A percentile compares a stretch with the other conserved stretches of the same genome.
These are phyloP conservation scores for Naganishia albida DNA, from an alignment of 1,284 basidiomycete species.

Conservation along the genomic window DNA sequence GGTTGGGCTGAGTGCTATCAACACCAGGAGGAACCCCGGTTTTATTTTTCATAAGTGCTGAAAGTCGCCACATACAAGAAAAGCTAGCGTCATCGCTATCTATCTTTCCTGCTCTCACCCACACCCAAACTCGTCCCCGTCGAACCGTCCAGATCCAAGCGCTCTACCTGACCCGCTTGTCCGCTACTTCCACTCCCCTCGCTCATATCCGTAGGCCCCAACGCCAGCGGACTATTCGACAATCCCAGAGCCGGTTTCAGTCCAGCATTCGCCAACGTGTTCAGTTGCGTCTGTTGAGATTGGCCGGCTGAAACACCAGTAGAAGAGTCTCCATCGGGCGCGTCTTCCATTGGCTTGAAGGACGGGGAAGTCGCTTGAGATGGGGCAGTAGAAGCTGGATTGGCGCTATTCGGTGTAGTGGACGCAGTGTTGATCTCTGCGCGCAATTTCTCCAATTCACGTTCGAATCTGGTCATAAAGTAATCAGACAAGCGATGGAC, in stretches of 20 bases:
- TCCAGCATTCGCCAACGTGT: slow-evolving; percentile 9
- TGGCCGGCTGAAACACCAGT: slow-evolving; percentile 1
- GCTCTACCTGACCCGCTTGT: background rate
- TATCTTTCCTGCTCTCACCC: slow-evolving; percentile 22
- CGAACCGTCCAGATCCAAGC: slow-evolving; percentile 10
- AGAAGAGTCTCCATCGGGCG: slow-evolving; percentile 2
- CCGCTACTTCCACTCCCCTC: slow-evolving; percentile 5
- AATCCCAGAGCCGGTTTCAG: slow-evolving; percentile 28
- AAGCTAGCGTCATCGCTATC: background rate
- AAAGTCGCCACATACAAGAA: background rate
- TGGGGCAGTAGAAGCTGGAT: background rate
- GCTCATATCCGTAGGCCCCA: slow-evolving; percentile 27
- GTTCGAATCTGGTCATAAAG: slow-evolving; percentile 68
- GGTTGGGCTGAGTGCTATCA: no score
- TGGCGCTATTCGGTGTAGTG: slow-evolving; percentile 24
- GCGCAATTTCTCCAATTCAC: slow-evolving; percentile 80
- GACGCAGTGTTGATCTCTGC: slow-evolving; percentile 64
- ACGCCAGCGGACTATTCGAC: slow-evolving; percentile 31
- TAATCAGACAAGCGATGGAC: background rate
- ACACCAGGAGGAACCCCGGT: no score
- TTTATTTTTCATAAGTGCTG: no score
- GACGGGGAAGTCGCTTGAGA: slow-evolving; percentile 9
- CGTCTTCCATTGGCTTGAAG: slow-evolving; percentile 2
- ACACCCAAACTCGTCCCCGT: background rate
- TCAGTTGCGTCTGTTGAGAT: slow-evolving; percentile 9